Conservation (phyloP, 768 basidiomycete genomes). For the Calocera viscosa region DNA sequence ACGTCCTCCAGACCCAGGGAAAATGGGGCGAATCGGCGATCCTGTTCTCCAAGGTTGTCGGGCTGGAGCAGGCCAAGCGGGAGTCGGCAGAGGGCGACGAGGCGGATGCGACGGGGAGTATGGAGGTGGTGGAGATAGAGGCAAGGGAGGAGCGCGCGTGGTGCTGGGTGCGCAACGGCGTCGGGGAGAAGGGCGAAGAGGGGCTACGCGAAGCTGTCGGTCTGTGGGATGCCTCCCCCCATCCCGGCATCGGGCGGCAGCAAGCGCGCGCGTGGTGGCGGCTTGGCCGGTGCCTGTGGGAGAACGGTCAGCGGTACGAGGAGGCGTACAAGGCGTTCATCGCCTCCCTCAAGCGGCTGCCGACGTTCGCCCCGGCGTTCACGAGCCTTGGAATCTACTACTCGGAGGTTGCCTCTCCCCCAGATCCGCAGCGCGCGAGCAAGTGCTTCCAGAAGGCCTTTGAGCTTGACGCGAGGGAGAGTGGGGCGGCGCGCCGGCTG, state of each 20-base stretch:
- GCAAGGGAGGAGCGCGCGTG: slow-evolving; percentile 76
- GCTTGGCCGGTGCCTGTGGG: slow-evolving; percentile 65
- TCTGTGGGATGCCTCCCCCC: slow-evolving; percentile 28
- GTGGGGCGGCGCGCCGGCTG: slow-evolving; percentile 67
- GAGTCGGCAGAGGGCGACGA: slow-evolving; percentile 23
- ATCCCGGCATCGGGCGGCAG: slow-evolving; percentile 42
- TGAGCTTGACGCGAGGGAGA: slow-evolving; percentile 84
- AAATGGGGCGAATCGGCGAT: slow-evolving; percentile 57
- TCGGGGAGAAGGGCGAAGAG: slow-evolving; percentile 35
- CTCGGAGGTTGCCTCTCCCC: slow-evolving; percentile 50
- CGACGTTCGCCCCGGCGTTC: slow-evolving; percentile 78
- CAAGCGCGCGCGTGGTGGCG: slow-evolving; percentile 75
- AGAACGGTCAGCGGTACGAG: slow-evolving; percentile 52
- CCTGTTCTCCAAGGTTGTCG: slow-evolving; percentile 48
- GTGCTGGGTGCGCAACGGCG: slow-evolving; percentile 52
- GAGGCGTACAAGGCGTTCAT: slow-evolving; percentile 73
- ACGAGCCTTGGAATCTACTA: slow-evolving; percentile 91
- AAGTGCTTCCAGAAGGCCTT: slow-evolving; percentile 98
- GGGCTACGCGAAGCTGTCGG: slow-evolving; percentile 40
- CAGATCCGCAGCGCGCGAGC: slow-evolving; percentile 72
- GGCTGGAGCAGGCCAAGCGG: slow-evolving; percentile 26
- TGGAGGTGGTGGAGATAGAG: slow-evolving; percentile 34
- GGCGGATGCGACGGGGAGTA: slow-evolving; percentile 15
- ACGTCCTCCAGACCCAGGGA: slow-evolving; percentile 48
- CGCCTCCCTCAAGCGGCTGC: slow-evolving; percentile 55